Conservation (phyloP, 805 yeast species). For the Lachancea quebecensis region DNA sequence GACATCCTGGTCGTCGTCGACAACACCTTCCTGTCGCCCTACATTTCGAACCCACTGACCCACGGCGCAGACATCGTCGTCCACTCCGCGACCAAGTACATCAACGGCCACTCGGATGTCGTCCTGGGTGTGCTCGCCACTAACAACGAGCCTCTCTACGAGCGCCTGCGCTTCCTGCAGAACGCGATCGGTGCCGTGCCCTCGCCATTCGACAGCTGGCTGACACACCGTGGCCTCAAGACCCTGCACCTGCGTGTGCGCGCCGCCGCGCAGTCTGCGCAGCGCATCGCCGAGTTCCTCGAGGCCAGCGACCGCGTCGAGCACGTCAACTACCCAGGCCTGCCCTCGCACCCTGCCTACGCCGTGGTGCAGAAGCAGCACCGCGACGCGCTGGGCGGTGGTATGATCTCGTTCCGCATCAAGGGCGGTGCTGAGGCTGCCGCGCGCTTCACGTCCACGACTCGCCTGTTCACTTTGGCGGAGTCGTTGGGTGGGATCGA, state of each 20-base stretch:
- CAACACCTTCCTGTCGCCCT: slow-evolving; percentile 84
- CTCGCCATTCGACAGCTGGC: slow-evolving; percentile 87
- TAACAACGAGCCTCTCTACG: slow-evolving; percentile 52
- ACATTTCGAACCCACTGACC: slow-evolving; percentile 73
- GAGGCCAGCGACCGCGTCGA: slow-evolving; percentile 42
- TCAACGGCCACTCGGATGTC: slow-evolving; percentile 89
- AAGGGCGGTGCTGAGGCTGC: slow-evolving; percentile 78
- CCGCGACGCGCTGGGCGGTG: slow-evolving; percentile 82
- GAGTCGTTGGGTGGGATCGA: slow-evolving; percentile 90
- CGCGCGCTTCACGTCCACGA: slow-evolving; percentile 60
- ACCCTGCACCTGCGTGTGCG: slow-evolving; percentile 75
- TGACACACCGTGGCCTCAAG: slow-evolving; percentile 87
- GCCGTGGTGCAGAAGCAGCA: slow-evolving; percentile 67
- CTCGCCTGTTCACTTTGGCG: slow-evolving; percentile 76
- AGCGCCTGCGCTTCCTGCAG: slow-evolving; percentile 67
- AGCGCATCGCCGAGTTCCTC: slow-evolving; percentile 61
- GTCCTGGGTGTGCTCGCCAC: slow-evolving; percentile 80
- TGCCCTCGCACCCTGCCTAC: slow-evolving; percentile 55
- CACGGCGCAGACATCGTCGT: slow-evolving; percentile 84
- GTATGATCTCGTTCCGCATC: slow-evolving; percentile 84
- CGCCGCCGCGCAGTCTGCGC: slow-evolving; percentile 62
- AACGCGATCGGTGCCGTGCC: slow-evolving; percentile 87
- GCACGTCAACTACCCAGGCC: slow-evolving; percentile 79
- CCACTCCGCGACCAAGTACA: slow-evolving; percentile 85
- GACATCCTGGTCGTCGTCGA: slow-evolving; percentile 67